A percentile compares a stretch with the other conserved stretches of the same genome.
Evolutionary conservation across 129 eudicot species (phyloP).

Genomic region (Centaurea solstitialis): DNA sequence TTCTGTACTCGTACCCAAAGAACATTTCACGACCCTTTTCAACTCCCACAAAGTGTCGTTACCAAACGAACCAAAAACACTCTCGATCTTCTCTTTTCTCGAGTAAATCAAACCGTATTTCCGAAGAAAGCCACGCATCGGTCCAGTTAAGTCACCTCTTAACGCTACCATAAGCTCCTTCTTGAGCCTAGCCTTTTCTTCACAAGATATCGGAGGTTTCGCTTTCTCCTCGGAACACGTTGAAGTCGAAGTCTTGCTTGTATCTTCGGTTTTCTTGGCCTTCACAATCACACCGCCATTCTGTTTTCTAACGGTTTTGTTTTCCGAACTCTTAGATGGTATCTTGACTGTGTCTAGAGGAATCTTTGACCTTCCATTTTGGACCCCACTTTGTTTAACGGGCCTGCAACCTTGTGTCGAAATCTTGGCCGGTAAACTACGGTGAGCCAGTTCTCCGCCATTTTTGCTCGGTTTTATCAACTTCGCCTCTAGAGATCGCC

Average conservation of each 20-base stretch:
- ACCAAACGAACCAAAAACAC: constrained; percentile 35
- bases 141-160: constrained; percentile 40
- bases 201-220: constrained; percentile 30
- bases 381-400: background rate
- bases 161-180: constrained; percentile 28
- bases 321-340: constrained; percentile 14
- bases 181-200: constrained; percentile 47
- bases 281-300: constrained; percentile 10
- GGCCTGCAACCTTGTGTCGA: background rate
- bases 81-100: constrained; percentile 34
- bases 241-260: constrained; percentile 1
- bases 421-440: background rate
- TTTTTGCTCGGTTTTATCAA: constrained; percentile 12
- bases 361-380: constrained; percentile 2
- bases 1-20: constrained; percentile 26
- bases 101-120: constrained; percentile 36
- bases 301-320: constrained; percentile 11
- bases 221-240: constrained; percentile 19
- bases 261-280: constrained; percentile 24
- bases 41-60: constrained; percentile 41
- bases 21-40: constrained; percentile 41
- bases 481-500: constrained; percentile 49
- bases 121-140: constrained; percentile 32
- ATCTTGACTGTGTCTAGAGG: constrained; percentile 3
- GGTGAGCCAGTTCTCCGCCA: constrained; percentile 3